Conservation (phyloP, 192 early-diverging fungal species). For the Coemansia sp. region DNA sequence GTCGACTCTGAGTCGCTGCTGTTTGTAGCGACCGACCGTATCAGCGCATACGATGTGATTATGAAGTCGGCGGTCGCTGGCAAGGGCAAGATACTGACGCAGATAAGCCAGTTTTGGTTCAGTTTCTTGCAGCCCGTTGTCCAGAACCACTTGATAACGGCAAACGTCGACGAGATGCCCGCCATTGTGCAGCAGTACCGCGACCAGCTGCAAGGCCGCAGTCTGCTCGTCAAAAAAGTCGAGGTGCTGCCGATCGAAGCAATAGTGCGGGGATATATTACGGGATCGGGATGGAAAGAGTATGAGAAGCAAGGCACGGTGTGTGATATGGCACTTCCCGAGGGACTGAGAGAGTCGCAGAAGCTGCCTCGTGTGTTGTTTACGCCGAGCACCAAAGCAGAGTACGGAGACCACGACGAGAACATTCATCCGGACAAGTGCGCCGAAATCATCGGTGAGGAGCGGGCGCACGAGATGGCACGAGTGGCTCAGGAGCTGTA, state of each 20-base stretch:
- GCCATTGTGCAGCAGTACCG: conserved; percentile 81
- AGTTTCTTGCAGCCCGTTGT: conserved; percentile 80
- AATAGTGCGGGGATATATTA: conserved; percentile 97
- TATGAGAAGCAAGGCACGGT: conserved; percentile 91
- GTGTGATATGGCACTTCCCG: conserved; percentile 86
- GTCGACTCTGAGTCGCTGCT: conserved; percentile 83
- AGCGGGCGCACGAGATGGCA: conserved; percentile 73
- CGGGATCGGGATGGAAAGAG: conserved; percentile 95
- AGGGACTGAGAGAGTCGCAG: conserved; percentile 79
- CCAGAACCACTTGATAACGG: conserved; percentile 96
- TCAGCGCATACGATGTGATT: conserved; percentile 97
- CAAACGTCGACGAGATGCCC: conserved; percentile 92
- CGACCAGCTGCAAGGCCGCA: conserved; percentile 83
- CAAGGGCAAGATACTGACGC: conserved; percentile 97
- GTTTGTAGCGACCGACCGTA: conserved; percentile 97
- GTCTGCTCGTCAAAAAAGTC: conserved; percentile 89
- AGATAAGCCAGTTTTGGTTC: conserved; percentile 97
- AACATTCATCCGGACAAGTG: conserved; percentile 95
- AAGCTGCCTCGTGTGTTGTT: conserved; percentile 81
- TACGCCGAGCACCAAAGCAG: conserved; percentile 99
- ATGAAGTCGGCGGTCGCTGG: conserved; percentile 91
- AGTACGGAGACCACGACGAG: conserved; percentile 96
- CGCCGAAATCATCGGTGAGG: conserved; percentile 81
- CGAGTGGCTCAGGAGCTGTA: conserved; percentile 79
- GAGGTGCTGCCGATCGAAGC: conserved; percentile 94